Evolutionary conservation across 2,329 filamentous ascomycete species (phyloP).

Genomic region (Epichloe bromicola): DNA sequence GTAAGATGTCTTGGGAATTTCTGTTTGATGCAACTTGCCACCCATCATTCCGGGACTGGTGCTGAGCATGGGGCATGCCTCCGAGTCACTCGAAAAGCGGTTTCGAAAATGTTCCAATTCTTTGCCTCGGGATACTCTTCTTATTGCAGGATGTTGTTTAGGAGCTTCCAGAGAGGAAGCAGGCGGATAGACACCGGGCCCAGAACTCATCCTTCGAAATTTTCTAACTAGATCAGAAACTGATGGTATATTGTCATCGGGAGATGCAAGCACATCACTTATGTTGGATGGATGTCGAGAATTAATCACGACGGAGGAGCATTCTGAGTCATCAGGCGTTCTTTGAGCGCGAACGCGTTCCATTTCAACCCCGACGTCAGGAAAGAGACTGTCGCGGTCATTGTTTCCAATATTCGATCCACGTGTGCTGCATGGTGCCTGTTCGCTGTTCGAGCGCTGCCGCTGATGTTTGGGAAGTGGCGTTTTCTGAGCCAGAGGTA

Average conservation of each 20-base stretch:
- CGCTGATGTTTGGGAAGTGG: background rate
- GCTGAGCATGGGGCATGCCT: background rate
- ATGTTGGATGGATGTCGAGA: background rate
- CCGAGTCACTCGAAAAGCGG: conserved; percentile 7
- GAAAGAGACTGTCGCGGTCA: background rate
- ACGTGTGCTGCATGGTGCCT: background rate
- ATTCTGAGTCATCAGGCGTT: conserved; percentile 1
- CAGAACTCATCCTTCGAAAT: conserved; percentile 12
- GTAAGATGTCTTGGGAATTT: background rate
- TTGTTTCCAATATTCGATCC: background rate
- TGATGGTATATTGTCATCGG: conserved; percentile 8
- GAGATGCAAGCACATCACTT: background rate
- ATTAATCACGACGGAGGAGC: background rate
- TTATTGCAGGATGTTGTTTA: background rate
- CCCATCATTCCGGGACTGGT: background rate
- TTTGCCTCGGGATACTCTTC: conserved; percentile 4
- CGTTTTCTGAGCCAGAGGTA: background rate
- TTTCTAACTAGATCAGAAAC: conserved; percentile 15
- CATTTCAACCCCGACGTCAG: background rate
- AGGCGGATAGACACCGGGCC: conserved; percentile 1
- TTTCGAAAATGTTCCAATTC: conserved; percentile 5
- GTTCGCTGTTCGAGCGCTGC: conserved; percentile 5
- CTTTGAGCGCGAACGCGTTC: conserved; percentile 3
- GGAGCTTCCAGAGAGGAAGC: background rate
- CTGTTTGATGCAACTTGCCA: background rate